Conservation (phyloP, 768 basidiomycete genomes). For the Tulasnella sp. region DNA sequence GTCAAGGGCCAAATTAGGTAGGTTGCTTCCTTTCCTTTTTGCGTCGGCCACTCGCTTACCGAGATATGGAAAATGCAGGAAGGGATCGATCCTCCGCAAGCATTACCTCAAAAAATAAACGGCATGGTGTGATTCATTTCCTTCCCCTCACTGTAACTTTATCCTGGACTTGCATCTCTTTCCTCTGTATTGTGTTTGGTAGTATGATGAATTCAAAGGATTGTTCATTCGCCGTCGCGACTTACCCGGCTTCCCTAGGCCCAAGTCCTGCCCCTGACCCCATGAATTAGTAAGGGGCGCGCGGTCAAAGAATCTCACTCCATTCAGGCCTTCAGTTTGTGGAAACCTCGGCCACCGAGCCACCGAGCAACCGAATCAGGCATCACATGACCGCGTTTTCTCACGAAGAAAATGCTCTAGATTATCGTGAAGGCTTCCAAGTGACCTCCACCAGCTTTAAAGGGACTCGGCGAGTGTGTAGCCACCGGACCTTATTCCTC, state of each 20-base stretch:
- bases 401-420: background rate
- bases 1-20: slow-evolving; percentile 7
- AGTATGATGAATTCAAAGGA: background rate
- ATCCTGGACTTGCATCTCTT: background rate
- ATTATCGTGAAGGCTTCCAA: too few relatives aligned
- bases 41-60: background rate
- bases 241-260: background rate
- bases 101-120: slow-evolving; percentile 6
- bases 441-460: background rate
- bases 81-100: slow-evolving; percentile 20
- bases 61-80: background rate
- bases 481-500: background rate
- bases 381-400: background rate
- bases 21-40: background rate
- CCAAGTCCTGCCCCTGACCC: too few relatives aligned
- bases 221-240: background rate
- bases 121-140: background rate
- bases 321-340: too few relatives aligned
- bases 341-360: too few relatives aligned
- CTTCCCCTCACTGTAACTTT: background rate
- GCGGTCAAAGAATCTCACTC: background rate
- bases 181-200: background rate
- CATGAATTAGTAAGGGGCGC: too few relatives aligned
- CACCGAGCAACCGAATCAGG: too few relatives aligned
- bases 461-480: background rate